Evolutionary conservation across 2,329 filamentous ascomycete genomes (phyloP), one percentile per base, ranked within the genome.

Genomic region (Bimuria novae-zelandiae): DNA sequence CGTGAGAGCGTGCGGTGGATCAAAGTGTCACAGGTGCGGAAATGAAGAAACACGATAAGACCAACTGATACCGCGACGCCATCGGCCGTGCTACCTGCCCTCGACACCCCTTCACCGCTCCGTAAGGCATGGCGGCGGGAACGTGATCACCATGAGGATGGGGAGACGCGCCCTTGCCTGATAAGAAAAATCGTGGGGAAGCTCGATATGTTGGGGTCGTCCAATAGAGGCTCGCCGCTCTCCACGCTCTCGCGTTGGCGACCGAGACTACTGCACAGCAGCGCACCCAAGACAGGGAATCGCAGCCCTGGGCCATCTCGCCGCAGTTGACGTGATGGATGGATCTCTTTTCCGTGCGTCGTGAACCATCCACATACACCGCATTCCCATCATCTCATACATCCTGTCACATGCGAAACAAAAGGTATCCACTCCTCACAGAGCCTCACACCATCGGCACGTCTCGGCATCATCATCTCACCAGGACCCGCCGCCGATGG

Each of bases 31-130:
- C 50, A 33, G 53, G 43, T 3, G 51, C 46, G 53, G 42, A 54
- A 42, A 42, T 23, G 39, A 49, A 43, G 16, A 32, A 50, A 46
- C 14, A 36, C 45, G 55, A 55, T 57, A 55, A 52, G 48, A n/a
- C 39, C 17, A 3, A 29, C 36, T 30, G 33, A 35, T 48, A 40
- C 35, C 30, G 30, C 47, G n/a, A 35, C 40, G 29, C 33, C 46
- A 37, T 21, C 33, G 23, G 33, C 30, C 21, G 43, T 37, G 44
- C 35, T 43, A 52, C 37, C 39, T 48, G 42, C 56, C 19, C 47
- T 49, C 51, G 51, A 19, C n/a, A 29, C 32, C n/a, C 30, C 53
- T 55, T 53, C 54, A 57, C 60, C 52, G 60, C 60, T 59, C 33
- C 43, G 19, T 33, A n/a, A 12, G 42, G 27, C 51, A 57, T 47